These are phyloP conservation scores for Grigorovia transvaalensis DNA, from an alignment of 805 yeast species.

Conservation along the genomic window DNA sequence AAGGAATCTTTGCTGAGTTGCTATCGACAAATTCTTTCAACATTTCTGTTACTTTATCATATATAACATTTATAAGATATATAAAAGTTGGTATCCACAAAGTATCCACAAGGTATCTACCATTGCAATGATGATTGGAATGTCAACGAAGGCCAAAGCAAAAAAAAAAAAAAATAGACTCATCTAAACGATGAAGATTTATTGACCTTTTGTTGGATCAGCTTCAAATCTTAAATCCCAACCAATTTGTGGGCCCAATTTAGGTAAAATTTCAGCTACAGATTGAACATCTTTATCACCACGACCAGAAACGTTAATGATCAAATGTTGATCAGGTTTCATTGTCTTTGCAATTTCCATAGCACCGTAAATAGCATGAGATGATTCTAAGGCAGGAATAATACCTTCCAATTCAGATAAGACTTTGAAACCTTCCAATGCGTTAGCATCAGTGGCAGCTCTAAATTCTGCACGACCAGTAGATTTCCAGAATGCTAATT, in stretches of 20 bases:
- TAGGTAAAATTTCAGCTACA: conserved; percentile 90
- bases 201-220: conserved; percentile 18
- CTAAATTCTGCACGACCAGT: conserved; percentile 84
- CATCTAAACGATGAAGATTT: not conserved
- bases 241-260: conserved; percentile 78
- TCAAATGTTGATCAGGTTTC: conserved; percentile 66
- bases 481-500: conserved; percentile 88
- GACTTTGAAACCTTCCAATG: conserved; percentile 78
- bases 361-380: conserved; percentile 94
- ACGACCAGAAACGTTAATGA: conserved; percentile 91
- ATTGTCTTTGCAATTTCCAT: conserved; percentile 77
- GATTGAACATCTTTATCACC: conserved; percentile 98
- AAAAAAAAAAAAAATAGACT: no score
- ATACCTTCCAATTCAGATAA: conserved; percentile 94
- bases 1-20: no score
- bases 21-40: no score
- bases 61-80: no score
- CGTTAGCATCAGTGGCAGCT: conserved; percentile 94
- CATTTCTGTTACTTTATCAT: no score
- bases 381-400: conserved; percentile 95
- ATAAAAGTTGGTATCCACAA: no score
- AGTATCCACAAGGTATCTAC: no score
- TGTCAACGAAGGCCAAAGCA: not conserved
- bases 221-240: conserved; percentile 90
- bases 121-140: not conserved